A percentile compares a stretch with the other conserved stretches of the same genome.
Conservation (phyloP, 345 rosid genomes). For the Arabis alpina region DNA sequence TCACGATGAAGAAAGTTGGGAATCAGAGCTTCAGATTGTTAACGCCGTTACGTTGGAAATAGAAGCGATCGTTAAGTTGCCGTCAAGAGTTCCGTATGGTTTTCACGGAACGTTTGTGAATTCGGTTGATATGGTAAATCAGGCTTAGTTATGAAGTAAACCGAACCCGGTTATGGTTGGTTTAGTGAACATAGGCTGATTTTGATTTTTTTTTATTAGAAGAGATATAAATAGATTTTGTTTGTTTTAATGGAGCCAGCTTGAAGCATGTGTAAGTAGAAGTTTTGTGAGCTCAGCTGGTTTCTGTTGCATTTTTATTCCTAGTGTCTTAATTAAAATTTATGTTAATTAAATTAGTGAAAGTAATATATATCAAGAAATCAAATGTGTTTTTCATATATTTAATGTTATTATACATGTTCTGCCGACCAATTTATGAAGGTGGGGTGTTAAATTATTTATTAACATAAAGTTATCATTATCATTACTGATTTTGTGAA, state of each 20-base stretch:
- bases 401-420: too few relatives aligned
- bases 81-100: conserved; percentile 94
- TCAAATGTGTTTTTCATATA: too few relatives aligned
- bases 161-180: conserved; percentile 33
- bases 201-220: not conserved
- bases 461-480: too few relatives aligned
- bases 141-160: conserved; percentile 50
- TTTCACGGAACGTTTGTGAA: conserved; percentile 92
- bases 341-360: conserved; percentile 4
- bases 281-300: conserved; percentile 45
- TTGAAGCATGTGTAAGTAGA: conserved; percentile 29
- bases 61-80: conserved; percentile 76
- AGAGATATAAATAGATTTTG: not conserved
- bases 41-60: conserved; percentile 64
- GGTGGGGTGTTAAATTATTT: too few relatives aligned
- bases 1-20: conserved; percentile 78
- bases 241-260: not conserved
- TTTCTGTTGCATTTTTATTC: conserved; percentile 34
- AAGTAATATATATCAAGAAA: not conserved
- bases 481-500: not conserved
- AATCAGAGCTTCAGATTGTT: conserved; percentile 83
- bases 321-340: not conserved
- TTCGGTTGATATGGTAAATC: conserved; percentile 64
- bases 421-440: too few relatives aligned
- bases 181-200: conserved; percentile 20